Evolutionary conservation across 1,284 basidiomycete genomes (phyloP), one percentile per base, ranked within the genome.

Genomic region (Ceratobasidium sp.): DNA sequence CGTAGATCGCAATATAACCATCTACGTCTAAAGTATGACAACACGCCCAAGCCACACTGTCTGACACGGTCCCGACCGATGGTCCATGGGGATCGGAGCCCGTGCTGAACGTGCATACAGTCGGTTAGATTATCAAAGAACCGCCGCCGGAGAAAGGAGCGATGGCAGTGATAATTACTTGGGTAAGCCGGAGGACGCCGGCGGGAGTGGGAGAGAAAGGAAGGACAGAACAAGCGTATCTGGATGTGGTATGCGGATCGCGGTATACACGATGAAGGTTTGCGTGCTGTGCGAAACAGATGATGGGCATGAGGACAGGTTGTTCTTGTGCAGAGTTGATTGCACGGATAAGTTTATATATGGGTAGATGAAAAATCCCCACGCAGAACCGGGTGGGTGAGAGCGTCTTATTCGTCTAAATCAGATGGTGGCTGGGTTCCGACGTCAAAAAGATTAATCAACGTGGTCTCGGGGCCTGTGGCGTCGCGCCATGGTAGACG

Each of bases 301-400:
- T n/a, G n/a, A n/a, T n/a, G n/a, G n/a, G n/a, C n/a, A n/a, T n/a
- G n/a, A n/a, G n/a, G n/a, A n/a, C n/a, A 39, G 14, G 5, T 14
- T 6, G 36, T 39, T 14, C 36, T 39, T 14, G 8, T 14, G 36
- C 3, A 45, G 5, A 52, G 43, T 45, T 8, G 16, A 45, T 45
- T 45, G 43, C 43, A 18, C 43, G 8, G 43, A 18, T 45, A n/a
- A 43, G 23, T 8, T 46, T 26, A 30, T 16, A 61, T 61, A 46
- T 61, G 43, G 59, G 32, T 32, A 61, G 26, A 61, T 61, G 59
- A 61, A 48, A 48, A 18, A 5, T n/a, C 26, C 52, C 36, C 6
- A 14, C 23, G 26, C 30, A 26, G 5, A 12, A 26, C 26, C 30
- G 23, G 50, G 50, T 28, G 26, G 50, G 50, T 52, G 30, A 55